Conservation (phyloP, 2,329 filamentous ascomycete genomes). For the Alternaria triticina region DNA sequence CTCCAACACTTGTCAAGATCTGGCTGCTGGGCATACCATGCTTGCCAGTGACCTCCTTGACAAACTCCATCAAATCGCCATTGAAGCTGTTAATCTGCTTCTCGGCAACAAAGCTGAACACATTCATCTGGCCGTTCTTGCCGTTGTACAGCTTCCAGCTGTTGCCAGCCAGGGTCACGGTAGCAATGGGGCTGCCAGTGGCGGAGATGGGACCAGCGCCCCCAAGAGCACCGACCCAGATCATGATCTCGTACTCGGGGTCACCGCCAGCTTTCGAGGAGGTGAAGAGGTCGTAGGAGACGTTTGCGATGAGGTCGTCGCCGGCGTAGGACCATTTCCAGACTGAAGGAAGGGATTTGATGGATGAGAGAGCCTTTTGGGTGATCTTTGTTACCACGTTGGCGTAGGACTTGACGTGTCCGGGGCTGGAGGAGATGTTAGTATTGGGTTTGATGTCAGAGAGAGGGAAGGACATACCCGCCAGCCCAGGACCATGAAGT, state of each 20-base stretch:
- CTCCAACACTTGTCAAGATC: conserved; percentile 61
- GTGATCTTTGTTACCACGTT: conserved; percentile 50
- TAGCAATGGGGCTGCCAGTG: conserved; percentile 61
- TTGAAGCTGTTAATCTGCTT: conserved; percentile 59
- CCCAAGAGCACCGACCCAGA: conserved; percentile 67
- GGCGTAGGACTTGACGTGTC: conserved; percentile 53
- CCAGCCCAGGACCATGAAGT: conserved; percentile 54
- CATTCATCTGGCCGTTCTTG: conserved; percentile 64
- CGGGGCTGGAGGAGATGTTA: conserved; percentile 21
- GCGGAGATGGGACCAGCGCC: conserved; percentile 66
- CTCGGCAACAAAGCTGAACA: conserved; percentile 65
- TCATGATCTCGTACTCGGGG: conserved; percentile 69
- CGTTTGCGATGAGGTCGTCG: conserved; percentile 60
- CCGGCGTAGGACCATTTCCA: conserved; percentile 60
- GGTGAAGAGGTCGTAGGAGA: conserved; percentile 69
- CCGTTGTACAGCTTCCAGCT: conserved; percentile 67
- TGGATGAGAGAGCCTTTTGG: conserved; percentile 40
- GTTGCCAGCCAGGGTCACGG: conserved; percentile 59
- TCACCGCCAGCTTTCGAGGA: conserved; percentile 53
- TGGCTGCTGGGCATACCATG: conserved; percentile 58
- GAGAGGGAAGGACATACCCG: conserved; percentile 34
- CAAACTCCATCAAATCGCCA: conserved; percentile 65
- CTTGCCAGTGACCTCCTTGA: conserved; percentile 60
- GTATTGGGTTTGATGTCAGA: neutral
- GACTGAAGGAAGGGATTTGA: conserved; percentile 53